Base-by-base conservation (phyloP, 1,284 basidiomycete genomes). In the Somion occarium region DNA sequence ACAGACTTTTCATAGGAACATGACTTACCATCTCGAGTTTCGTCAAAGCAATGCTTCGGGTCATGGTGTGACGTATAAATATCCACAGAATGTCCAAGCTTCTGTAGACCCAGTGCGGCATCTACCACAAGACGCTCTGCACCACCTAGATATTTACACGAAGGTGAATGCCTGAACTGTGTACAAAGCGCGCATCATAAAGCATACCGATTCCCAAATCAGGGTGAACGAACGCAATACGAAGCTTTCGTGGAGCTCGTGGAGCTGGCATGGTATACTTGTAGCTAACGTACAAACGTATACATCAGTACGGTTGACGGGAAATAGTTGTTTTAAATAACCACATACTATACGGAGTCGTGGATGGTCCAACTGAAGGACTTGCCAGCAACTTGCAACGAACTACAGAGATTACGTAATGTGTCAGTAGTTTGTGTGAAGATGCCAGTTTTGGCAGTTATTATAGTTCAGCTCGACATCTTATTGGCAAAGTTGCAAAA, bases 41-140 rank as follows among this genome's bases (percentile, higher is more conserved):
- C 94, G 51, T 92, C 88, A 59, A 97, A 97, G 62, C 89, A 93
- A 58, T 91, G 83, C 5, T 73, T 72, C 0, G 84, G 79, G 63
- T 99, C 89, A 67, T 96, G 94, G 61, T 97, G 84, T 0, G 93
- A 96, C 1, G 97, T 99, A 69, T 95, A 97, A 46, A 99, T 84
- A 61, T 88, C 81, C n/a, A 99, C 91, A 0, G 79, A 73, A 66
- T 98, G 94, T 0, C 95, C 96, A 2, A 85, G 76, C 9, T 79
- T 73, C 66, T 98, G 89, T 13, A 99, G 73, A 1, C 91, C 88
- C 0, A 96, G 74, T 0, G 96, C 95, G 15, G 94, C 93, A 67
- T 99, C 96, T n/a, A 98, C 94, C 1, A 99, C 85, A 7, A 98
- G 79, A 42, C 94, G 79, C 69, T 99, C 96, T 1, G 96, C 96